These are phyloP conservation scores for Chenopodium berlandieri DNA, from an alignment of 148 eudicot genomes.

Conservation along the genomic window DNA sequence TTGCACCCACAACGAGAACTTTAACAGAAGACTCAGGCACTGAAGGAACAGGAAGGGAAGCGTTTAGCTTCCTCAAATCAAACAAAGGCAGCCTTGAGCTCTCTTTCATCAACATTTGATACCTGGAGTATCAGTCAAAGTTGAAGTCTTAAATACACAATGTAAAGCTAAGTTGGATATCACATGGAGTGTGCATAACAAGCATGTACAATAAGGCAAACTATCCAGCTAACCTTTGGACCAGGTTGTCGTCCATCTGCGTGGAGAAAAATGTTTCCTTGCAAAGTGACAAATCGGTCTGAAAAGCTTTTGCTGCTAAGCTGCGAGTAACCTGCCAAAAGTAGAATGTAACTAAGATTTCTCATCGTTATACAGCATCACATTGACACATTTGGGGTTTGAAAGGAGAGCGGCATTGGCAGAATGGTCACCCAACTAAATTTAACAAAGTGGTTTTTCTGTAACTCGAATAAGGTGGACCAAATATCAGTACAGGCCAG, in stretches of 20 bases:
- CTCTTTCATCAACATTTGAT: slow-evolving; percentile 83
- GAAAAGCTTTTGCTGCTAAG: slow-evolving; percentile 96
- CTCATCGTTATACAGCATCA: background rate
- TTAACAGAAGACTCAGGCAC: slow-evolving; percentile 49
- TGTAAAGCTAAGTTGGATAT: too few species aligned
- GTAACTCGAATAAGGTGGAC: too few species aligned
- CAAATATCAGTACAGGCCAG: too few species aligned
- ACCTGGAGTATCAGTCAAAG: slow-evolving; percentile 37
- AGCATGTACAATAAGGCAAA: background rate
- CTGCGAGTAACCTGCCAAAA: slow-evolving; percentile 72
- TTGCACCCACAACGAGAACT: slow-evolving; percentile 74
- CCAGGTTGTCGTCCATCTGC: slow-evolving; percentile 66
- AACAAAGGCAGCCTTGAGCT: slow-evolving; percentile 93
- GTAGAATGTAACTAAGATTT: background rate
- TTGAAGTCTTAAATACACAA: background rate
- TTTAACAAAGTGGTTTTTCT: background rate
- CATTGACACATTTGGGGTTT: background rate
- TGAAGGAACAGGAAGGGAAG: slow-evolving; percentile 86
- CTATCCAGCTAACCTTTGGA: slow-evolving; percentile 42
- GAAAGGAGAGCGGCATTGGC: background rate
- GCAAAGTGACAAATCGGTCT: slow-evolving; percentile 77
- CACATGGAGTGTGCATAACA: too few species aligned
- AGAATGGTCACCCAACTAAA: background rate
- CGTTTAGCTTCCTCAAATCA: slow-evolving; percentile 87
- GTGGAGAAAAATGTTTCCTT: slow-evolving; percentile 90